Base-by-base conservation (phyloP, 164 flowering plant species). In the Annona squamosa region DNA sequence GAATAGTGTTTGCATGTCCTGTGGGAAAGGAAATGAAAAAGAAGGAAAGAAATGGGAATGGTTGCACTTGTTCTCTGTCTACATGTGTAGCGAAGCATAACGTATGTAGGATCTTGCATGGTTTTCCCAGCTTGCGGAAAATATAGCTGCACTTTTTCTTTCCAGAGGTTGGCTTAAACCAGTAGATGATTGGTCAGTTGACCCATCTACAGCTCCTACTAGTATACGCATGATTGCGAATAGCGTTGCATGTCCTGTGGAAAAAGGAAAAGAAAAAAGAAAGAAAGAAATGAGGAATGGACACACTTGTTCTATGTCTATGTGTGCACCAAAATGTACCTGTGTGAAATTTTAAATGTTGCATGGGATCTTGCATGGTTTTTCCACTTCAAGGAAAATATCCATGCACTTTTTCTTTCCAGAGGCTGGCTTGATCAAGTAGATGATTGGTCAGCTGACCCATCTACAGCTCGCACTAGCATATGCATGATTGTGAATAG, bases 121-220 rank as follows among this genome's bases (percentile, higher is more conserved):
- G 65, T 61, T 19, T 65, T 68, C 88, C 86, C 94, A 96, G 99
- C 86, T 96, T 74, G 99, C 88, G 86, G 85, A 86, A 76, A 87
- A 90, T 75, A 84, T 96, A 18, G 87, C 86, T 37, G 4, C 19
- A 2, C 76, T 90, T 76, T 90, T 92, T 81, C 77, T 92, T 73
- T 90, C 93, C 71, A 85, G 88, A 4, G 95, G 85, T n/a, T 96
- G 99, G 99, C 44, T 84, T 59, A 96, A 92, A 84, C 79, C 82
- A 73, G 89, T 86, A 70, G 97, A 91, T 86, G 88, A 86, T 76
- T 81, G 85, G 84, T 74, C 77, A 3, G 75, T 76, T 73, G 92
- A 89, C 56, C 74, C 83, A 79, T 82, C 87, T 69, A 78, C 73
- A 18, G 73, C 70, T 46, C 90, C 83, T 72, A 82, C 67, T 72